phyloP scores from a whole-genome alignment of 306 rosid genomes.

The Pyrus bretschneideri region DNA sequence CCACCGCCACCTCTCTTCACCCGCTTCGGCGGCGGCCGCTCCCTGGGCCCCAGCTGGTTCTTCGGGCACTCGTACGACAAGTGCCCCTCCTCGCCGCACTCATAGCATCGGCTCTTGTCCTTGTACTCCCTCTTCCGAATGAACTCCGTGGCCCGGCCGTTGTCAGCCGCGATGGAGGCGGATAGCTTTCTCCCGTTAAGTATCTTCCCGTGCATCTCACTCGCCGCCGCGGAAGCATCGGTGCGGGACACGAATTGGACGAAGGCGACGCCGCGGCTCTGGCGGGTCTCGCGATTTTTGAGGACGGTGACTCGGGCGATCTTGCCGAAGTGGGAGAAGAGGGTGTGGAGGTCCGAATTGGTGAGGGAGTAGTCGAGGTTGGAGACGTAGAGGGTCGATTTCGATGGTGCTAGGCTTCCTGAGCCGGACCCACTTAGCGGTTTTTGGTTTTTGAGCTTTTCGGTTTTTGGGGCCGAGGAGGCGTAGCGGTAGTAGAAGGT shows the following conservation, averaged over 20 bases:
- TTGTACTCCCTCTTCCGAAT: constrained; percentile 57
- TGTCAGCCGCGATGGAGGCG: constrained; percentile 77
- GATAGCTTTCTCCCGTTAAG: constrained; percentile 67
- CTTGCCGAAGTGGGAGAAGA: constrained; percentile 75
- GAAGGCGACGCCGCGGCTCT: constrained; percentile 81
- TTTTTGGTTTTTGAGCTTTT: background rate
- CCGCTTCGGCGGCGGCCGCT: constrained; percentile 47
- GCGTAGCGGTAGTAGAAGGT: constrained; percentile 63
- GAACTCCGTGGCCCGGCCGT: constrained; percentile 82
- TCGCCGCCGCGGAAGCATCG: constrained; percentile 50
- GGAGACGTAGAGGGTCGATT: constrained; percentile 75
- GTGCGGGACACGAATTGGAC: constrained; percentile 68
- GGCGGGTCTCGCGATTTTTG: constrained; percentile 79
- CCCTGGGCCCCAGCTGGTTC: constrained; percentile 72
- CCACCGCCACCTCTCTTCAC: constrained; percentile 13
- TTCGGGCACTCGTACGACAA: constrained; percentile 73
- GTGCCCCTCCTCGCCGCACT: constrained; percentile 75
- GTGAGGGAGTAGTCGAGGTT: constrained; percentile 78
- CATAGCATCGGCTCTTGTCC: constrained; percentile 74
- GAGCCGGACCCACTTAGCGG: background rate
- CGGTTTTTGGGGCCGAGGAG: constrained; percentile 6
- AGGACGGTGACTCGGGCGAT: constrained; percentile 85
- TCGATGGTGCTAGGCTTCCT: constrained; percentile 67
- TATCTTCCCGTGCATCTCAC: constrained; percentile 49
- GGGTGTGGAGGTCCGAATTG: constrained; percentile 87